Evolutionary conservation across 176 grass and related monocot genomes (phyloP).

Genomic region (Guadua angustifolia): DNA sequence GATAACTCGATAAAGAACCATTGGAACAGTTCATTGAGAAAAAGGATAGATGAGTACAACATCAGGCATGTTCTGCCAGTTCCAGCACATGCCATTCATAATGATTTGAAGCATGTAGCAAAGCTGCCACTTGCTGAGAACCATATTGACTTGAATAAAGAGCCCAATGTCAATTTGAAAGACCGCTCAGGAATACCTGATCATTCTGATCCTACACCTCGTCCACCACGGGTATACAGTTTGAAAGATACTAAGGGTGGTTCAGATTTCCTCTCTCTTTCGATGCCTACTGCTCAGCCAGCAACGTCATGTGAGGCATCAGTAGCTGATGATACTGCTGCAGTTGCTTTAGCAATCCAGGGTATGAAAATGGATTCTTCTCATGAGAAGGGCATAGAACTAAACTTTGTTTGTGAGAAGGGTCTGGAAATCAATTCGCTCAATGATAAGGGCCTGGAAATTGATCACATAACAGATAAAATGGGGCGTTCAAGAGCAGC

Average conservation of each 20-base stretch:
- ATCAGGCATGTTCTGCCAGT: conserved; percentile 31
- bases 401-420: conserved; percentile 36
- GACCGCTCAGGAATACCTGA: conserved; percentile 20
- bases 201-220: conserved; percentile 33
- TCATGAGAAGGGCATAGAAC: conserved; percentile 23
- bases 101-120: conserved; percentile 45
- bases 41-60: conserved; percentile 65
- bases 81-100: conserved; percentile 19
- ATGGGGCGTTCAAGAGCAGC: neutral
- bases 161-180: conserved; percentile 34
- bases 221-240: conserved; percentile 30
- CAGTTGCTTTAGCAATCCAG: conserved; percentile 31
- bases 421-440: neutral
- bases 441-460: conserved; percentile 1
- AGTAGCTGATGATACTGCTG: conserved; percentile 36
- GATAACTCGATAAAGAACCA: conserved; percentile 98
- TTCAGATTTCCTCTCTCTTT: conserved; percentile 49
- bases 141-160: conserved; percentile 53
- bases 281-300: conserved; percentile 43
- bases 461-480: conserved; percentile 18
- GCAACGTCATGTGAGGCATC: conserved; percentile 37
- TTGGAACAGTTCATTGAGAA: conserved; percentile 94
- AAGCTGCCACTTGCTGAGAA: conserved; percentile 22
- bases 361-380: conserved; percentile 33
- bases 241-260: conserved; percentile 45